These are phyloP conservation scores for Phytophthora citrophthora DNA, from an alignment of 352 stramenopile species.

Conservation along the genomic window DNA sequence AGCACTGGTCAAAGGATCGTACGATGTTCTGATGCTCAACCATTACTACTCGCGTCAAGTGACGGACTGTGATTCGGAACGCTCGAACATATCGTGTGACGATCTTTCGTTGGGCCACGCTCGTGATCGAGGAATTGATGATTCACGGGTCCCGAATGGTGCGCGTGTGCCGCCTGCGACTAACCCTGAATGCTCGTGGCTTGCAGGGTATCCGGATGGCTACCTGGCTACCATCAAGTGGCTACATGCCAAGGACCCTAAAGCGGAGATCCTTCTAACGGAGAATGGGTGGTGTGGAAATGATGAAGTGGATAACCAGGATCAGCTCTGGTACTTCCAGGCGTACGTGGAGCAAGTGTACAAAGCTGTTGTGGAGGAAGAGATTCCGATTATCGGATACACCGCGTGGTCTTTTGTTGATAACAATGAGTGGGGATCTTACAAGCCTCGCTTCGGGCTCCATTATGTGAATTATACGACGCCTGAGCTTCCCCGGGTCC, in stretches of 20 bases:
- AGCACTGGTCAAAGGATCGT: conserved; percentile 78
- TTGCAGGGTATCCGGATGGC: conserved; percentile 50
- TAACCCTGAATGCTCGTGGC: conserved; percentile 47
- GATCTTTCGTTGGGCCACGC: conserved; percentile 46
- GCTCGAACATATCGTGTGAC: conserved; percentile 41
- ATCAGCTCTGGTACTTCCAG: conserved; percentile 72
- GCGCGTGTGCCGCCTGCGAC: conserved; percentile 41
- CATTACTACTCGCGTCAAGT: conserved; percentile 84
- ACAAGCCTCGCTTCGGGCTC: conserved; percentile 59
- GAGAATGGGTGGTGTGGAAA: conserved; percentile 76
- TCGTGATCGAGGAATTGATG: conserved; percentile 58
- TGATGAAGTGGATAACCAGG: conserved; percentile 49
- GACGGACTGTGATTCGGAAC: conserved; percentile 47
- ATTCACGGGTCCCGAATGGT: conserved; percentile 53
- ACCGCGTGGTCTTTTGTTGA: conserved; percentile 95
- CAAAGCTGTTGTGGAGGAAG: conserved; percentile 56
- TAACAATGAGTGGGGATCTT: conserved; percentile 95
- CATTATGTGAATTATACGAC: conserved; percentile 61
- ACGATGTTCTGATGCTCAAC: conserved; percentile 96
- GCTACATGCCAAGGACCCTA: conserved; percentile 60
- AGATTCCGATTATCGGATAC: conserved; percentile 89
- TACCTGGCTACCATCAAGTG: conserved; percentile 75
- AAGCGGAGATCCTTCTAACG: conserved; percentile 60
- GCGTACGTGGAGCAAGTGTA: conserved; percentile 64
- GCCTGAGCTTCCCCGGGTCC: conserved; percentile 44